A percentile compares a stretch with the other conserved stretches of the same genome.
phyloP scores from a whole-genome alignment of 1,139 yeast species.

The Pichia inconspicua region DNA sequence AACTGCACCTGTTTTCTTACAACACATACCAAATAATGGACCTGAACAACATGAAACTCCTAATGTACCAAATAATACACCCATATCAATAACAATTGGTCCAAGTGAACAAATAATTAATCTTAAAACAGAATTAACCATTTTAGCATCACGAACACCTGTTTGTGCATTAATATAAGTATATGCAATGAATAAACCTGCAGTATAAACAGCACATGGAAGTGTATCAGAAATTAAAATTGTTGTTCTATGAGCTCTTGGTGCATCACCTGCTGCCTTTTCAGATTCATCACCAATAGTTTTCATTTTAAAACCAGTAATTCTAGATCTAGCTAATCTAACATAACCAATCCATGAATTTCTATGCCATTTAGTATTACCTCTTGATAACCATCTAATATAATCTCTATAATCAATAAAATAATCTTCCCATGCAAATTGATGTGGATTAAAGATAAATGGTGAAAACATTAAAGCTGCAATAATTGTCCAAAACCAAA shows the following conservation, averaged over 20 bases:
- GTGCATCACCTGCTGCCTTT: slow-evolving; percentile 88
- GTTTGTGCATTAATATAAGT: slow-evolving; percentile 95
- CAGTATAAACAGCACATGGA: slow-evolving; percentile 80
- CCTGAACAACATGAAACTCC: slow-evolving; percentile 95
- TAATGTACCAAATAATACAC: slow-evolving; percentile 65
- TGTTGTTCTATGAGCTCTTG: slow-evolving; percentile 90
- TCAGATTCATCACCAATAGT: slow-evolving; percentile 82
- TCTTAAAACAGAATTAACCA: slow-evolving; percentile 79
- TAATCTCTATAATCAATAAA: slow-evolving; percentile 97
- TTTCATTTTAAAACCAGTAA: slow-evolving; percentile 97
- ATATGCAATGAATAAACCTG: slow-evolving; percentile 84
- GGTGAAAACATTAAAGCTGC: slow-evolving; percentile 90
- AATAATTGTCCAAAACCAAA: slow-evolving; percentile 98
- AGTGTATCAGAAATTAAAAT: slow-evolving; percentile 78
- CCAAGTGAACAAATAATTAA: slow-evolving; percentile 82
- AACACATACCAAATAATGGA: slow-evolving; percentile 88
- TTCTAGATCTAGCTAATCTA: slow-evolving; percentile 90
- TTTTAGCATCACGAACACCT: slow-evolving; percentile 61
- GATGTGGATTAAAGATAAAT: slow-evolving; percentile 95
- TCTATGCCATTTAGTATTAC: slow-evolving; percentile 98
- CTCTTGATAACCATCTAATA: slow-evolving; percentile 97
- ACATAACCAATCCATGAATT: slow-evolving; percentile 99
- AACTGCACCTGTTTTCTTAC: slow-evolving; percentile 96
- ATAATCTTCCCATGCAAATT: slow-evolving; percentile 98
- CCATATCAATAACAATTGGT: slow-evolving; percentile 87